Evolutionary conservation across 768 basidiomycete genomes (phyloP).

Genomic region (Suillus discolor): DNA sequence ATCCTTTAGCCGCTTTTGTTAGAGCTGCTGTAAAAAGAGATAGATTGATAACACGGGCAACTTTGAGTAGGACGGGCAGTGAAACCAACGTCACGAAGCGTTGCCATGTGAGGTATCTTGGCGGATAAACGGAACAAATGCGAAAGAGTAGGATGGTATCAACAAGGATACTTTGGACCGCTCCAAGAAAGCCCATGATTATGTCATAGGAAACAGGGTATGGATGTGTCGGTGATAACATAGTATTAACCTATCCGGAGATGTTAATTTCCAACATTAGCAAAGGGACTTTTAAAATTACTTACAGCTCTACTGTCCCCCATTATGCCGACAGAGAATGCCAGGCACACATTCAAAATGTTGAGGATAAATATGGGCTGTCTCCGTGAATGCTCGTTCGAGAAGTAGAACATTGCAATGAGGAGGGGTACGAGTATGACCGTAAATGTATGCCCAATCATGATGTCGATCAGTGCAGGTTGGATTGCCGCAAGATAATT

Average conservation of each 20-base stretch:
- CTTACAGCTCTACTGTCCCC: constrained; percentile 23
- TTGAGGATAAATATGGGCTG: constrained; percentile 34
- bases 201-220: constrained; percentile 29
- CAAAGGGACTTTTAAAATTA: not conserved
- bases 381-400: constrained; percentile 25
- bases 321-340: constrained; percentile 23
- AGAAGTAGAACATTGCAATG: constrained; percentile 33
- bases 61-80: constrained; percentile 31
- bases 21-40: constrained; percentile 30
- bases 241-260: constrained; percentile 26
- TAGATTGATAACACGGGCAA: constrained; percentile 30
- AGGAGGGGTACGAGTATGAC: constrained; percentile 34
- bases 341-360: constrained; percentile 22
- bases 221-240: constrained; percentile 24
- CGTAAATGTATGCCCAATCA: constrained; percentile 34
- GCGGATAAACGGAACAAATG: constrained; percentile 29
- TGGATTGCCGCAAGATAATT: constrained; percentile 16
- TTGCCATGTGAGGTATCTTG: constrained; percentile 13
- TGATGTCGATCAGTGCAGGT: constrained; percentile 24
- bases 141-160: constrained; percentile 33
- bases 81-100: constrained; percentile 22
- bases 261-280: not conserved
- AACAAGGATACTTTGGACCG: constrained; percentile 30
- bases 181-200: constrained; percentile 32
- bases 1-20: constrained; percentile 21